Evolutionary conservation across 2,329 filamentous ascomycete species (phyloP).

Genomic region (Scedosporium aurantiacum): DNA sequence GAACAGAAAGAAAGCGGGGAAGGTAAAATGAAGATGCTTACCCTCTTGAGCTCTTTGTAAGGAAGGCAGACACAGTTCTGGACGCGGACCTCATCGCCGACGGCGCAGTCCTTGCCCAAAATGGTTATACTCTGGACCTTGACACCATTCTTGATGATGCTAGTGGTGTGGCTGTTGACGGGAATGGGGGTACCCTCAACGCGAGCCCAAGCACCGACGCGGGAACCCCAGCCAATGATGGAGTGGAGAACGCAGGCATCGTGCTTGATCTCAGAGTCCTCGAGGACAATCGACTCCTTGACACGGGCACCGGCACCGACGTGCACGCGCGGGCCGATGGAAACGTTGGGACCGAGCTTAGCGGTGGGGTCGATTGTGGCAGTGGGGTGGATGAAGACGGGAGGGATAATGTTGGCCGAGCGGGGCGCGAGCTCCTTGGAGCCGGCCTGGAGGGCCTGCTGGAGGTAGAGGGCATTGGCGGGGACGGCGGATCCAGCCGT

Average conservation of each 20-base stretch:
- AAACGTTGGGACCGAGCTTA: constrained; percentile 94
- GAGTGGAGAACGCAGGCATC: constrained; percentile 92
- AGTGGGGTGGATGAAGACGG: constrained; percentile 90
- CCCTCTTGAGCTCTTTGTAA: constrained; percentile 92
- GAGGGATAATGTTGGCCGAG: constrained; percentile 77
- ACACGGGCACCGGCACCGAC: constrained; percentile 81
- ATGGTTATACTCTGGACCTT: constrained; percentile 99
- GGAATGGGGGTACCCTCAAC: constrained; percentile 92
- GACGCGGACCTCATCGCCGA: constrained; percentile 87
- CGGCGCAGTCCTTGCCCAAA: constrained; percentile 86
- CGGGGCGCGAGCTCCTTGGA: constrained; percentile 73
- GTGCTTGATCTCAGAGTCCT: constrained; percentile 92
- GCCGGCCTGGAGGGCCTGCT: constrained; percentile 78
- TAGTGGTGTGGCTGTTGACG: constrained; percentile 78
- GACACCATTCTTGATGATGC: constrained; percentile 92
- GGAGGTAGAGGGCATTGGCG: constrained; percentile 91
- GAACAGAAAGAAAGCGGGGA: neutral
- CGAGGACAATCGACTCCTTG: constrained; percentile 92
- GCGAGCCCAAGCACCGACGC: constrained; percentile 93
- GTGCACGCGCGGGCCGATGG: constrained; percentile 77
- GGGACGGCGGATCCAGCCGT: constrained; percentile 94
- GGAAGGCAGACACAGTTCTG: constrained; percentile 97
- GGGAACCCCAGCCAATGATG: constrained; percentile 94
- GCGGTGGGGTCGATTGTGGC: constrained; percentile 87
- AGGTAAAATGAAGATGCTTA: neutral